A percentile compares a stretch with the other conserved stretches of the same genome.
Conservation (phyloP, 495 filamentous ascomycete genomes). For the Talaromyces nanjingensis region DNA sequence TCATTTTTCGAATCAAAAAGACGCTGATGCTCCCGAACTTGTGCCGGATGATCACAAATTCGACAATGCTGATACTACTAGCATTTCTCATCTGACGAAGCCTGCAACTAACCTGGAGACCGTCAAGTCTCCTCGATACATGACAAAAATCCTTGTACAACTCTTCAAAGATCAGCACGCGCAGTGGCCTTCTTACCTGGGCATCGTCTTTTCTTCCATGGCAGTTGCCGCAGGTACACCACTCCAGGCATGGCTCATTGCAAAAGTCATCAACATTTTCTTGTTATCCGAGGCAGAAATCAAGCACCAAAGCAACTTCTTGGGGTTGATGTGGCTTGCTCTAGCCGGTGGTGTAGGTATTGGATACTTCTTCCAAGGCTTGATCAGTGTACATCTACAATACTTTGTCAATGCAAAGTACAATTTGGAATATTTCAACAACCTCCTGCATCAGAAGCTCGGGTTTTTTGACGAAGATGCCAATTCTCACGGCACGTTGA, state of each 20-base stretch:
- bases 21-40: not conserved
- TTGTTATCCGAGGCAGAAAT: not conserved
- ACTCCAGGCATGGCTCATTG: not conserved
- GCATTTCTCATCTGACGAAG: not conserved
- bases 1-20: not conserved
- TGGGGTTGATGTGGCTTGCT: slow-evolving; percentile 3
- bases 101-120: not conserved
- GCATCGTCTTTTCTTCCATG: not conserved
- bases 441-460: not conserved
- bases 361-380: not conserved
- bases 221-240: slow-evolving; percentile 1
- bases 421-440: not conserved
- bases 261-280: slow-evolving; percentile 4
- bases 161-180: not conserved
- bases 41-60: not conserved
- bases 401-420: slow-evolving; percentile 2
- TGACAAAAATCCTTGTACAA: not conserved
- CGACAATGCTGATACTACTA: not conserved
- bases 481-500: slow-evolving; percentile 45
- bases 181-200: not conserved
- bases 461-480: not conserved
- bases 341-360: not conserved
- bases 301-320: not conserved
- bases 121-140: not conserved
- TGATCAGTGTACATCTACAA: not conserved